These are phyloP conservation scores for Russula vinacea DNA, from an alignment of 768 basidiomycete species.

Conservation along the genomic window DNA sequence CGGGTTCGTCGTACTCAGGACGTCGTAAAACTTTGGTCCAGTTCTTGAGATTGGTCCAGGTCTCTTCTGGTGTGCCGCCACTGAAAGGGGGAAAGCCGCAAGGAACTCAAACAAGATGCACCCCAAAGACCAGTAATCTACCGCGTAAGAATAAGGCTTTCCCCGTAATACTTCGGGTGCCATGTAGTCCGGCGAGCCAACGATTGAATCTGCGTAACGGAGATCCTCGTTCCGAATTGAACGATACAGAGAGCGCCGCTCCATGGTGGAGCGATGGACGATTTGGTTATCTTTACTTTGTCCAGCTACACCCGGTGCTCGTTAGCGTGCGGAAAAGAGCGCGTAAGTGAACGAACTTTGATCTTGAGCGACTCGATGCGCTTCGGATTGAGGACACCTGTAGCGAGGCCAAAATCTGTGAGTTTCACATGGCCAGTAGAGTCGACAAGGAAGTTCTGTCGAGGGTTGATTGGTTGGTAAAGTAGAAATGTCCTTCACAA, in stretches of 20 bases:
- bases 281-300: conserved; percentile 93
- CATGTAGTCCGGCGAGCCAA: conserved; percentile 99
- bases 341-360: conserved; percentile 52
- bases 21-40: conserved; percentile 91
- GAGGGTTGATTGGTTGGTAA: neutral
- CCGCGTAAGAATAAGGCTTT: conserved; percentile 92
- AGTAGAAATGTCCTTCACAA: neutral
- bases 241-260: conserved; percentile 91
- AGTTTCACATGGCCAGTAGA: conserved; percentile 94
- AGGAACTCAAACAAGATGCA: conserved; percentile 98
- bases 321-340: conserved; percentile 10
- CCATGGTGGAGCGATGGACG: conserved; percentile 86
- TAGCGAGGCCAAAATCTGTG: conserved; percentile 96
- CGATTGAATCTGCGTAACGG: conserved; percentile 94
- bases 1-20: conserved; percentile 93
- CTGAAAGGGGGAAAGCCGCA: conserved; percentile 98
- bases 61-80: conserved; percentile 92
- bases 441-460: conserved; percentile 94
- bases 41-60: conserved; percentile 98
- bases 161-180: conserved; percentile 91
- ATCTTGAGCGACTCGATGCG: conserved; percentile 93
- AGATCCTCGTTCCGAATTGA: conserved; percentile 88
- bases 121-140: conserved; percentile 98
- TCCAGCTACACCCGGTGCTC: conserved; percentile 62
- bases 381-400: conserved; percentile 90